Conservation (phyloP, 345 rosid genomes). For the Hypericum perforatum region DNA sequence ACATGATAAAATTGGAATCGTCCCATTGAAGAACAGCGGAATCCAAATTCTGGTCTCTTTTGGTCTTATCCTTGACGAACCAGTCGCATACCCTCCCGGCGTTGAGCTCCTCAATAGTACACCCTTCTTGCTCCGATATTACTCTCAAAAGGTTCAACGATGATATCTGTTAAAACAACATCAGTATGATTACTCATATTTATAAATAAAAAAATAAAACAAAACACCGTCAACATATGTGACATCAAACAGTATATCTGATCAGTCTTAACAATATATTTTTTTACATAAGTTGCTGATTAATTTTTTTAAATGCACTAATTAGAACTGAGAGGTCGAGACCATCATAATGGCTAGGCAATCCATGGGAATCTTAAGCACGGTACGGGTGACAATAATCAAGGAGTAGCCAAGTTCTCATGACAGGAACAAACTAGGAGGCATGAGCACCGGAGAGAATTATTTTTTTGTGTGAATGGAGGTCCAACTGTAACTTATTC, state of each 20-base stretch:
- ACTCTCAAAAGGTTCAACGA: slow-evolving; percentile 73
- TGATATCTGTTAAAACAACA: slow-evolving; percentile 46
- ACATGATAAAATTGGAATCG: slow-evolving; percentile 39
- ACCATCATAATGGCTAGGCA: too few species aligned
- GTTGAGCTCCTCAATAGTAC: slow-evolving; percentile 71
- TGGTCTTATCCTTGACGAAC: slow-evolving; percentile 73
- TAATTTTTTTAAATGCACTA: too few species aligned
- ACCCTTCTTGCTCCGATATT: slow-evolving; percentile 73
- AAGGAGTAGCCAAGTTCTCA: too few species aligned
- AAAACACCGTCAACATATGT: neutral
- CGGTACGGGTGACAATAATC: too few species aligned
- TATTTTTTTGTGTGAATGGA: too few species aligned
- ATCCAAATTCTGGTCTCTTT: slow-evolving; percentile 53
- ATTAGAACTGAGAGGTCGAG: too few species aligned
- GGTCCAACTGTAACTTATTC: too few species aligned
- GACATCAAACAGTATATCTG: neutral
- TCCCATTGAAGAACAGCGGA: slow-evolving; percentile 95
- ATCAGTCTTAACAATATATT: too few species aligned
- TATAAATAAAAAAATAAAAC: neutral
- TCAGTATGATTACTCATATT: neutral
- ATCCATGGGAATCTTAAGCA: too few species aligned
- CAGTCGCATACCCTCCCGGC: slow-evolving; percentile 83
- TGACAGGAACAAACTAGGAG: too few species aligned
- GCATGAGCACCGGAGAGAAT: too few species aligned
- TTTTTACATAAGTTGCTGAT: too few species aligned